A percentile compares a stretch with the other conserved stretches of the same genome.
phyloP scores from a whole-genome alignment of 2,329 filamentous ascomycete genomes.

The Penicillium sp. region DNA sequence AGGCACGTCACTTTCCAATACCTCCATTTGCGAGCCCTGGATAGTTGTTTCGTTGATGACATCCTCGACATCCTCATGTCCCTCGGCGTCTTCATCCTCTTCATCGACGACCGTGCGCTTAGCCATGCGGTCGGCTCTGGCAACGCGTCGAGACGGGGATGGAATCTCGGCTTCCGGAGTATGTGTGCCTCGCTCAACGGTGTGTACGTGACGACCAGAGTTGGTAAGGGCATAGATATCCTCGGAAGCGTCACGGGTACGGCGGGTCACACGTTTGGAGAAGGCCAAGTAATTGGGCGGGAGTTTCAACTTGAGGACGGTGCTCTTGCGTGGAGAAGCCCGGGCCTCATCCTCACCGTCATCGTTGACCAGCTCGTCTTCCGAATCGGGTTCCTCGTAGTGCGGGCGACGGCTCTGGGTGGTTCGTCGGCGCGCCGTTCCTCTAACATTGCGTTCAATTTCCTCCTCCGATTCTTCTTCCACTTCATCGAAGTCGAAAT shows the following conservation, averaged over 20 bases:
- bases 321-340: slow-evolving; percentile 20
- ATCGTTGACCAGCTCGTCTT: slow-evolving; percentile 26
- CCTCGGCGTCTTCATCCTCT: slow-evolving; percentile 24
- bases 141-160: slow-evolving; percentile 22
- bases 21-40: slow-evolving; percentile 42
- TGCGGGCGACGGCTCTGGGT: slow-evolving; percentile 51
- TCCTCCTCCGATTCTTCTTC: slow-evolving; percentile 42
- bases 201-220: slow-evolving; percentile 56
- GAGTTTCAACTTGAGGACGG: slow-evolving; percentile 33
- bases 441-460: slow-evolving; percentile 56
- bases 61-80: slow-evolving; percentile 22
- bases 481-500: slow-evolving; percentile 45
- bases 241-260: slow-evolving; percentile 56
- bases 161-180: slow-evolving; percentile 46
- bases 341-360: slow-evolving; percentile 20
- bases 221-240: slow-evolving; percentile 58
- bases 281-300: slow-evolving; percentile 26
- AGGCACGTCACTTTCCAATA: slow-evolving; percentile 41
- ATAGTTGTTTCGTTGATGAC: slow-evolving; percentile 44
- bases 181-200: slow-evolving; percentile 53
- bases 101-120: slow-evolving; percentile 40
- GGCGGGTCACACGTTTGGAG: slow-evolving; percentile 55
- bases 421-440: slow-evolving; percentile 55
- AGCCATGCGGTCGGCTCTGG: slow-evolving; percentile 37
- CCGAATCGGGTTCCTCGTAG: slow-evolving; percentile 54